phyloP scores from a whole-genome alignment of 352 stramenopile species.

The Blastocystis sp. region DNA sequence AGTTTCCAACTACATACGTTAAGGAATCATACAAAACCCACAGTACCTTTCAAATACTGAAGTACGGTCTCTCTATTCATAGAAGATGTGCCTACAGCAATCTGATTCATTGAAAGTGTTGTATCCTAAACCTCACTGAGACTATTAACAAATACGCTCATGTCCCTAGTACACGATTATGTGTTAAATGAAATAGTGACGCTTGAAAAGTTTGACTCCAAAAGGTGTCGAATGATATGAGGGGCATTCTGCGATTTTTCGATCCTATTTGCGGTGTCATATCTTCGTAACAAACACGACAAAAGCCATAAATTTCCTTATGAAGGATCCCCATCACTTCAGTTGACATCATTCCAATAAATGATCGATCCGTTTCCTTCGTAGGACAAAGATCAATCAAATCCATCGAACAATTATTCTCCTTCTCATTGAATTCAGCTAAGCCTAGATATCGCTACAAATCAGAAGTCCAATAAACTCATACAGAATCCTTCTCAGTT shows the following conservation, averaged over 20 bases:
- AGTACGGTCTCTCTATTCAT: neutral
- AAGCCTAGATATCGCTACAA: slow-evolving; percentile 17
- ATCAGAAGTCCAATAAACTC: neutral
- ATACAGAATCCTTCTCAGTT: neutral
- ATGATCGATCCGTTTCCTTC: neutral
- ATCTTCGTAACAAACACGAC: neutral
- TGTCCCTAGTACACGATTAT: neutral
- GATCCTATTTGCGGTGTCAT: too few relatives aligned
- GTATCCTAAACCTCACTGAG: neutral
- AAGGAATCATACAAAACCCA: neutral
- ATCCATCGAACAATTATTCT: neutral
- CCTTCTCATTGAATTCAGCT: slow-evolving; percentile 15
- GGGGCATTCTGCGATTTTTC: too few relatives aligned
- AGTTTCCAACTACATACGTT: slow-evolving; percentile 22
- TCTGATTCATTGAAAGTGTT: neutral
- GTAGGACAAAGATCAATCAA: neutral
- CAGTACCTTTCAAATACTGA: neutral
- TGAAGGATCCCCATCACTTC: slow-evolving; percentile 15
- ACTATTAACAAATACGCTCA: neutral
- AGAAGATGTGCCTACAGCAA: neutral
- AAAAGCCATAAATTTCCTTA: slow-evolving; percentile 35
- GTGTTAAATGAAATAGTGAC: too few relatives aligned
- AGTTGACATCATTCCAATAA: neutral
- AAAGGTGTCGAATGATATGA: too few relatives aligned
- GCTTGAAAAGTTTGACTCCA: too few relatives aligned